These are phyloP conservation scores for Ceriops zippeliana DNA, from an alignment of 345 rosid genomes.

Conservation along the genomic window DNA sequence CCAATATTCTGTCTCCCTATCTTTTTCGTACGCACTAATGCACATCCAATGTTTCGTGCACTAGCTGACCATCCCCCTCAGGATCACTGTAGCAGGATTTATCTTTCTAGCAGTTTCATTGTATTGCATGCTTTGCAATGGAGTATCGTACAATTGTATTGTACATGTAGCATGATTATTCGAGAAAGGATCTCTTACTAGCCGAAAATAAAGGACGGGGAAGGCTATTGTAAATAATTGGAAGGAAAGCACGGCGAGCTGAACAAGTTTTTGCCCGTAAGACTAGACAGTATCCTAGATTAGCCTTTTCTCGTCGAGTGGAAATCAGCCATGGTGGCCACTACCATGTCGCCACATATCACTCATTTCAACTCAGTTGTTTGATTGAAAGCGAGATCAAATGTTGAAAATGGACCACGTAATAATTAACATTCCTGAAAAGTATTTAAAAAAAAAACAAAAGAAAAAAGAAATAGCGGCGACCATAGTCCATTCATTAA, in stretches of 20 bases:
- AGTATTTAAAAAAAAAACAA: no score
- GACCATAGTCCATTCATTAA: neutral
- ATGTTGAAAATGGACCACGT: neutral
- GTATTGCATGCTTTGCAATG: neutral
- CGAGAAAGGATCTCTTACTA: constrained; percentile 12
- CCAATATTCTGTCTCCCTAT: no score
- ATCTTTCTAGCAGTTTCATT: neutral
- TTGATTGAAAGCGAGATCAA: constrained; percentile 11
- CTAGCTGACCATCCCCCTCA: no score
- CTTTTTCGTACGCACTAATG: no score
- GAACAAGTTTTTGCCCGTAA: neutral
- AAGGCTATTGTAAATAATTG: constrained; percentile 10
- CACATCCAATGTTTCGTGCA: no score
- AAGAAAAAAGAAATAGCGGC: neutral
- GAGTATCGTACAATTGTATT: neutral
- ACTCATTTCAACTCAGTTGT: constrained; percentile 9
- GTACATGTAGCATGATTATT: neutral
- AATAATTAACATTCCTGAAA: no score
- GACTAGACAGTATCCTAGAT: neutral
- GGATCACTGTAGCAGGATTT: constrained; percentile 3
- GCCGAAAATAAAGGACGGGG: constrained; percentile 9
- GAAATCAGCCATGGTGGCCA: neutral
- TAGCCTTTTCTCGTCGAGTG: constrained; percentile 2
- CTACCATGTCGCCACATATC: constrained; percentile 1
- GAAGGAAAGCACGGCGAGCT: constrained; percentile 12